Conservation (phyloP, 208 protist genomes). For the Acanthamoeba culbertsoni region DNA sequence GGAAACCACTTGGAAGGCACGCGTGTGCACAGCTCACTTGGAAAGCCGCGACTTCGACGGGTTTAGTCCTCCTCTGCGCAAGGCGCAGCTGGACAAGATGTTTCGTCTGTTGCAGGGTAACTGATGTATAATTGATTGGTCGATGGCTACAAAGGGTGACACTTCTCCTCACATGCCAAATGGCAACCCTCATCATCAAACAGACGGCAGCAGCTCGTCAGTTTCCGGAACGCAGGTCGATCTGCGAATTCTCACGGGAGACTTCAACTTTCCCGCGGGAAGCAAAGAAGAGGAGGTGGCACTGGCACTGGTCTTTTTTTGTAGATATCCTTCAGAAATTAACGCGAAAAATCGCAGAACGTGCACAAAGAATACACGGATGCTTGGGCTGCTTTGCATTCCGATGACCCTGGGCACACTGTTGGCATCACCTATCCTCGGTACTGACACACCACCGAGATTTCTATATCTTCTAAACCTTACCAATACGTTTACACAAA, state of each 20-base stretch:
- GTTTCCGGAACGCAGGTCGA: neutral
- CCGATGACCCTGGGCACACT: neutral
- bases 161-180: too few relatives aligned
- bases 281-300: neutral
- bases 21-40: neutral
- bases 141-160: too few relatives aligned
- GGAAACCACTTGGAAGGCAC: too few relatives aligned
- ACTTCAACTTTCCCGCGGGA: constrained; percentile 9
- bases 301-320: neutral
- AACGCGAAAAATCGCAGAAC: neutral
- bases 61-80: neutral
- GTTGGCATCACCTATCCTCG: neutral
- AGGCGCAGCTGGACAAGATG: constrained; percentile 14
- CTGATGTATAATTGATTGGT: too few relatives aligned
- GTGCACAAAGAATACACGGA: neutral
- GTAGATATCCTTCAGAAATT: neutral
- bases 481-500: too few relatives aligned
- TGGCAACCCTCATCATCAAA: too few relatives aligned
- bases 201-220: neutral
- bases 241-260: neutral
- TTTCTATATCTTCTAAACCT: too few relatives aligned
- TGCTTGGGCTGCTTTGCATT: neutral
- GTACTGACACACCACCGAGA: neutral
- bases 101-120: neutral
- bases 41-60: constrained; percentile 9